Base-by-base conservation (phyloP, 352 stramenopile genomes). In the Pythium graminicola region DNA sequence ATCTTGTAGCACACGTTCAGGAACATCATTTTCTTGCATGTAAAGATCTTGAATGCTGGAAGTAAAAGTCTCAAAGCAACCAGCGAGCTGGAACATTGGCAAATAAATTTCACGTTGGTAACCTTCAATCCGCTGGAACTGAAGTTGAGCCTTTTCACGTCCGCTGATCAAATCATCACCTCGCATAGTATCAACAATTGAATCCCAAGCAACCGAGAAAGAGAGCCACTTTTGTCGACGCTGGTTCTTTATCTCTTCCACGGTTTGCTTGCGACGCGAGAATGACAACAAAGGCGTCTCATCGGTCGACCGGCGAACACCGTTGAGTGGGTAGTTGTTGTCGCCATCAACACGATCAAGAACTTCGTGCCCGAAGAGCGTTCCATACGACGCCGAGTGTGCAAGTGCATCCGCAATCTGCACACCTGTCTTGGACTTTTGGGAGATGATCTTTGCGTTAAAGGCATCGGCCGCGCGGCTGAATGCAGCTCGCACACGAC, bases 71-170 rank as follows among this genome's bases (percentile, higher is more conserved):
- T 99, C 95, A 17, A 98, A 97, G 50, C 92, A 97, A 16, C 96
- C 96, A 10, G 96, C 96, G 13, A 97, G 90, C 61, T 99, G 95
- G 64, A 99, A 99, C 41, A 98, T 90, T 19, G 96, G 96, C 33
- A 99, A 64, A 61, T 99, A 99, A 58, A 99, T 97, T 36, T 97
- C 93, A 50, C 98, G 95, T 62, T 94, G 94, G 66, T 98, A 98
- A 1, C 93, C 91, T 50, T 97, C 85, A 22, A 97, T 86, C 26
- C 94, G 86, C 54, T 97, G 96, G 66, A 99, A 99, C 53, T 97
- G 95, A 26, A 99, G 75, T 44, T 98, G 43, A 32, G 50, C 70
- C 29, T 90, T 86, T 58, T 95, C 84, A 19, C 78, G 84, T 51
- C 89, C 92, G 38, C 86, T 93, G 60, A 96, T 93, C 60, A 95